A percentile compares a stretch with the other conserved stretches of the same genome.
phyloP scores from a whole-genome alignment of 371 early-diverging fungal genomes.

The Haplosporangium sp. region DNA sequence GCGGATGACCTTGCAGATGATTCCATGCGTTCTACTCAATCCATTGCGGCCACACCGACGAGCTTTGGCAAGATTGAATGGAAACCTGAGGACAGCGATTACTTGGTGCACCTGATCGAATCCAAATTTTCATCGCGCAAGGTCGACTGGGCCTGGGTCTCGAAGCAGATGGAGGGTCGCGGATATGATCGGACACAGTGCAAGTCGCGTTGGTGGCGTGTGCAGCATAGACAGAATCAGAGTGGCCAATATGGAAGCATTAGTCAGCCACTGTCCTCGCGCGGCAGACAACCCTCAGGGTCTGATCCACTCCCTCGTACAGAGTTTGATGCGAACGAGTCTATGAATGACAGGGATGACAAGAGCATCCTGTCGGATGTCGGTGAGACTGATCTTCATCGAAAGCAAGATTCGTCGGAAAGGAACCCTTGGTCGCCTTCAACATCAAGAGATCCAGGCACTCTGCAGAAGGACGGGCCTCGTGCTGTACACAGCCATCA shows the following conservation, averaged over 20 bases:
- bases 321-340: neutral
- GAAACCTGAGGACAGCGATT: constrained; percentile 53
- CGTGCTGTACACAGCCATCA: neutral
- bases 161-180: constrained; percentile 53
- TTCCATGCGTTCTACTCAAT: constrained; percentile 10
- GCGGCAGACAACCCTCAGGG: constrained; percentile 14
- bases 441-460: no score
- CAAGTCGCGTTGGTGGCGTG: constrained; percentile 55
- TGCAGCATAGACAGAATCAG: constrained; percentile 48
- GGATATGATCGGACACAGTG: constrained; percentile 53
- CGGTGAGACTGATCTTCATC: neutral
- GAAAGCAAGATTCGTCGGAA: neutral
- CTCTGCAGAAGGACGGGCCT: no score
- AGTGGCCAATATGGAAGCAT: constrained; percentile 16
- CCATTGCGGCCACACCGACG: constrained; percentile 39
- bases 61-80: constrained; percentile 54
- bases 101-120: constrained; percentile 40
- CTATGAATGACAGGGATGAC: constrained; percentile 8
- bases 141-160: constrained; percentile 53
- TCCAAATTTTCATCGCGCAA: constrained; percentile 50
- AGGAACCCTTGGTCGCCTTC: no score
- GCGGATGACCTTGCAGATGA: constrained; percentile 12
- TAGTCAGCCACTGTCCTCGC: constrained; percentile 15
- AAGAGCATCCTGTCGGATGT: constrained; percentile 20
- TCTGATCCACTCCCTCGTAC: constrained; percentile 1